These are phyloP conservation scores for Fremontodendron californicum DNA, from an alignment of 345 rosid genomes.

Conservation along the genomic window DNA sequence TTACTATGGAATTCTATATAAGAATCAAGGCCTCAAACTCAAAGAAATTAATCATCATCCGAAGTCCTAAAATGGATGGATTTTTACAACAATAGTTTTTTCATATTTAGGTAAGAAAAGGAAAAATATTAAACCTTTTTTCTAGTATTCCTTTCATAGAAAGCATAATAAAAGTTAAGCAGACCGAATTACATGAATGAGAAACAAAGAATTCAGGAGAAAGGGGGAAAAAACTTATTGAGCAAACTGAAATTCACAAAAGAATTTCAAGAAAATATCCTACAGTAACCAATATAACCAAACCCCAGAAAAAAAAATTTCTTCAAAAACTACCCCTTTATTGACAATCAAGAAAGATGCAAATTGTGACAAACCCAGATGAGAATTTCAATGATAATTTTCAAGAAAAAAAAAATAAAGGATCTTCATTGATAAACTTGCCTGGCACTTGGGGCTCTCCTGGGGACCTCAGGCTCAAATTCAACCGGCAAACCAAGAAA, in stretches of 20 bases:
- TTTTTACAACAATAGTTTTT: background rate
- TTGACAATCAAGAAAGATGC: background rate
- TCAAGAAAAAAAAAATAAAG: background rate
- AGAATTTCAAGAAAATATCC: background rate
- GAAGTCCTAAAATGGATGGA: background rate
- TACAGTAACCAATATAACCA: background rate
- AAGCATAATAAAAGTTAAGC: background rate
- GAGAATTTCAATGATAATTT: background rate
- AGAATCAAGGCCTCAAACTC: background rate
- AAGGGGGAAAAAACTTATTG: too few species aligned
- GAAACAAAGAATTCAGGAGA: background rate
- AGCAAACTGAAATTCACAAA: background rate
- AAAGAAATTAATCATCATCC: background rate
- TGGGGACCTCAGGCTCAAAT: slow-evolving; percentile 94
- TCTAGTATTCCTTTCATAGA: background rate
- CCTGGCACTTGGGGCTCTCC: slow-evolving; percentile 98
- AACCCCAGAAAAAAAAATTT: background rate
- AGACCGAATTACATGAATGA: background rate
- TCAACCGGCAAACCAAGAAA: slow-evolving; percentile 98
- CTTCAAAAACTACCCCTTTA: background rate
- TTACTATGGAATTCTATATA: background rate
- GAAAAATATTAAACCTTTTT: background rate
- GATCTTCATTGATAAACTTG: slow-evolving; percentile 12
- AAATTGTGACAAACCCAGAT: slow-evolving; percentile 2
- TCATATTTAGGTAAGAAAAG: background rate